These are phyloP conservation scores for Coniochaeta sp. DNA, from an alignment of 2,329 filamentous ascomycete species.

Conservation along the genomic window DNA sequence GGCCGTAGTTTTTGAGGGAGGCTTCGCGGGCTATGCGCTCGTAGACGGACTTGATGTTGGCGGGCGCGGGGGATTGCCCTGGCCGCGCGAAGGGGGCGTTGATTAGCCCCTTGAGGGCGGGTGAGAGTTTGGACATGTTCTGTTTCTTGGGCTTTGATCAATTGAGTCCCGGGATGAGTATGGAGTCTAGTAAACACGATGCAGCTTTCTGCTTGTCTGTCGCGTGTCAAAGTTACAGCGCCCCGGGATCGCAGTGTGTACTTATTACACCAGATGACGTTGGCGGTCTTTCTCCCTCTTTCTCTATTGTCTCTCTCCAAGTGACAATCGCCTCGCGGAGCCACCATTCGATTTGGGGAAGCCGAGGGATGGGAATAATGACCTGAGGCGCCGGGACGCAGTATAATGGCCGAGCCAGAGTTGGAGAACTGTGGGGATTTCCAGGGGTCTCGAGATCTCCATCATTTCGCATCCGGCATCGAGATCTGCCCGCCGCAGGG, in stretches of 20 bases:
- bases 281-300: no score
- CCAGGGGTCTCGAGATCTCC: background rate
- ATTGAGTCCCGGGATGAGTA: background rate
- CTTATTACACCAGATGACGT: no score
- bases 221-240: no score
- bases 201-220: no score
- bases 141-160: slow-evolving; percentile 3
- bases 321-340: no score
- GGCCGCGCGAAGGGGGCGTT: slow-evolving; percentile 62
- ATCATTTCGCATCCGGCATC: background rate
- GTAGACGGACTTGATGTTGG: slow-evolving; percentile 58
- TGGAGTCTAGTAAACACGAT: no score
- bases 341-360: no score
- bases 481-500: background rate
- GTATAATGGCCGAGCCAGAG: background rate
- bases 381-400: no score
- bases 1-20: slow-evolving; percentile 51
- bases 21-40: slow-evolving; percentile 58
- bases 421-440: background rate
- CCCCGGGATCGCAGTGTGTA: background rate
- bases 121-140: slow-evolving; percentile 67
- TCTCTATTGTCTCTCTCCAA: no score
- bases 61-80: slow-evolving; percentile 56
- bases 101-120: slow-evolving; percentile 65
- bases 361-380: no score